A percentile compares a stretch with the other conserved stretches of the same genome.
These are phyloP conservation scores for Blastomyces gilchristii DNA, from an alignment of 2,329 filamentous ascomycete species.

Conservation along the genomic window DNA sequence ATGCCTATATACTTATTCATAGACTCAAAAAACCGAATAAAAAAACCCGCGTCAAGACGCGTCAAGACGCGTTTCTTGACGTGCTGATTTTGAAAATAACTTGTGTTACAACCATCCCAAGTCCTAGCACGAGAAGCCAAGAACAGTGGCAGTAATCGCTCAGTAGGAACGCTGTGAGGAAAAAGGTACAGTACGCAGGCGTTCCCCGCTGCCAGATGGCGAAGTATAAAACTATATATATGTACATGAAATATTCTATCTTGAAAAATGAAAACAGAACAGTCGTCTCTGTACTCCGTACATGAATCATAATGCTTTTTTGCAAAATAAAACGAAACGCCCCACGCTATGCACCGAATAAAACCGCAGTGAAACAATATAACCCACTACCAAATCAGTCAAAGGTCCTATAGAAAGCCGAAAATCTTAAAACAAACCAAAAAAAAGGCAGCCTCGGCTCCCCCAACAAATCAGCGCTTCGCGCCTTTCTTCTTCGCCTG, in stretches of 20 bases:
- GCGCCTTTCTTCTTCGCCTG: constrained; percentile 9
- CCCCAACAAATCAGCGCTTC: not conserved
- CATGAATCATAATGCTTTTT: not conserved
- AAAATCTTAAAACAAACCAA: not conserved
- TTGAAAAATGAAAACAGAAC: not conserved
- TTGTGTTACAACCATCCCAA: too few relatives aligned
- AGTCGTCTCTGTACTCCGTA: not conserved
- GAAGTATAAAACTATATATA: not conserved
- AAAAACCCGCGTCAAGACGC: not conserved
- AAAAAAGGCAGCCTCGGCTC: not conserved
- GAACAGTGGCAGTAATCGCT: not conserved
- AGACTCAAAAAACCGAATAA: not conserved
- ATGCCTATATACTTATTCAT: not conserved
- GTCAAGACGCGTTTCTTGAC: not conserved
- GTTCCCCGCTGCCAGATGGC: too few relatives aligned
- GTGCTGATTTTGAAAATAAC: not conserved
- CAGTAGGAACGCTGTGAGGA: not conserved
- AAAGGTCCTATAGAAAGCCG: not conserved
- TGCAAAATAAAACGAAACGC: not conserved
- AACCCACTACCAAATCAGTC: not conserved
- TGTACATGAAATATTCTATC: not conserved
- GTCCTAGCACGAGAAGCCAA: not conserved
- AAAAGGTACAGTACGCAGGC: not conserved
- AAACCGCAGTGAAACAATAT: not conserved
- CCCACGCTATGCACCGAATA: constrained; percentile 4